These are phyloP conservation scores for Alternaria triticimaculans DNA, from an alignment of 2,329 filamentous ascomycete genomes.

Conservation along the genomic window DNA sequence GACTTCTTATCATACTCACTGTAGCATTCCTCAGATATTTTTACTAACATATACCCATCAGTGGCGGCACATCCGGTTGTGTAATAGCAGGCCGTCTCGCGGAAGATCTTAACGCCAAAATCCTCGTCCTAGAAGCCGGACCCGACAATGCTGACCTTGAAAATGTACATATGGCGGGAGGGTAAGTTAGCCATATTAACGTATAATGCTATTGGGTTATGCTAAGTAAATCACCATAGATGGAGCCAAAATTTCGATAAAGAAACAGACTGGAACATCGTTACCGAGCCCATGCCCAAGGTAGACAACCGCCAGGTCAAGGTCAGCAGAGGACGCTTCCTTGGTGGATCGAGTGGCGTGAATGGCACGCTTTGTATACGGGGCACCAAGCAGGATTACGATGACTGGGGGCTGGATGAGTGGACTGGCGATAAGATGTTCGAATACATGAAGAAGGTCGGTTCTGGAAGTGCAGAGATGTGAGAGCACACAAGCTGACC, in stretches of 20 bases:
- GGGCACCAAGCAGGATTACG: constrained; percentile 57
- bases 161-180: constrained; percentile 60
- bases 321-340: constrained; percentile 57
- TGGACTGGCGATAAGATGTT: constrained; percentile 66
- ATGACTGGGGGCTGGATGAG: constrained; percentile 63
- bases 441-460: constrained; percentile 61
- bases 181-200: constrained; percentile 17
- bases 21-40: too few relatives aligned
- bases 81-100: constrained; percentile 58
- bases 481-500: background rate
- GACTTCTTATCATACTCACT: too few relatives aligned
- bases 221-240: background rate
- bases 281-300: constrained; percentile 49
- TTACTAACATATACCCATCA: constrained; percentile 5
- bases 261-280: constrained; percentile 61
- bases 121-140: constrained; percentile 58
- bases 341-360: constrained; percentile 58
- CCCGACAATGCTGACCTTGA: constrained; percentile 55
- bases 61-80: constrained; percentile 58
- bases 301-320: constrained; percentile 56
- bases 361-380: constrained; percentile 61
- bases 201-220: background rate
- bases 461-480: background rate
- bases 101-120: constrained; percentile 51
- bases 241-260: constrained; percentile 57